Conservation (phyloP, 2,329 filamentous ascomycete genomes). For the Didymosphaeria variabile region DNA sequence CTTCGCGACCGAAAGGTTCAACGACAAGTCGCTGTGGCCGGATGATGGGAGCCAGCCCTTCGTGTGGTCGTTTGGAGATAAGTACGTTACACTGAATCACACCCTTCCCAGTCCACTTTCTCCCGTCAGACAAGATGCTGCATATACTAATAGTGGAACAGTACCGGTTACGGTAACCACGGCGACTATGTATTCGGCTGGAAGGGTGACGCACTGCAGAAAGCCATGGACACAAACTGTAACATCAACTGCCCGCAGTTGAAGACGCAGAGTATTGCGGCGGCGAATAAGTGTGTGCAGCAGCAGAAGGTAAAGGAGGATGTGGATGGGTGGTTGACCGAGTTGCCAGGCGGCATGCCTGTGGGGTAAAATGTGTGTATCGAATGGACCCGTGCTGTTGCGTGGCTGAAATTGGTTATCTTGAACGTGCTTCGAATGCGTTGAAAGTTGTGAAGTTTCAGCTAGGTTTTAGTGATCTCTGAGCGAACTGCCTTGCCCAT, state of each 20-base stretch:
- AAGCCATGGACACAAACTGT: slow-evolving; percentile 34
- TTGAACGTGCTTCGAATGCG: no score
- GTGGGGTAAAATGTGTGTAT: neutral
- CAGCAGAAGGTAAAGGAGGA: slow-evolving; percentile 75
- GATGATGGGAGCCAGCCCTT: slow-evolving; percentile 41
- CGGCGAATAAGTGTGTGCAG: slow-evolving; percentile 67
- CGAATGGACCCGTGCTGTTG: no score
- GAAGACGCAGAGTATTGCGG: slow-evolving; percentile 55
- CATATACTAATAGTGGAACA: slow-evolving; percentile 43
- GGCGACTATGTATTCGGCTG: slow-evolving; percentile 63
- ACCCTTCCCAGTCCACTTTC: neutral
- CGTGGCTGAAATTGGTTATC: no score
- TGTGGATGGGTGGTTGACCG: slow-evolving; percentile 76
- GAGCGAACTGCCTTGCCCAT: no score
- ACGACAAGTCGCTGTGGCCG: slow-evolving; percentile 29
- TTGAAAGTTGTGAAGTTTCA: no score
- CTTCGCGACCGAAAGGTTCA: slow-evolving; percentile 47
- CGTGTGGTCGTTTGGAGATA: slow-evolving; percentile 47
- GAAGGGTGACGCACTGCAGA: slow-evolving; percentile 60
- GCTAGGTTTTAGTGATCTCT: no score
- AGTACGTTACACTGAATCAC: slow-evolving; percentile 27
- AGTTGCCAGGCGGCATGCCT: slow-evolving; percentile 32
- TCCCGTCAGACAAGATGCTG: neutral
- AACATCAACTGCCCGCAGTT: slow-evolving; percentile 53
- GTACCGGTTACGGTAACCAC: slow-evolving; percentile 59